Evolutionary conservation across 805 yeast species (phyloP), one percentile per base, ranked within the genome.

Genomic region (Debaryomyces castellii): DNA sequence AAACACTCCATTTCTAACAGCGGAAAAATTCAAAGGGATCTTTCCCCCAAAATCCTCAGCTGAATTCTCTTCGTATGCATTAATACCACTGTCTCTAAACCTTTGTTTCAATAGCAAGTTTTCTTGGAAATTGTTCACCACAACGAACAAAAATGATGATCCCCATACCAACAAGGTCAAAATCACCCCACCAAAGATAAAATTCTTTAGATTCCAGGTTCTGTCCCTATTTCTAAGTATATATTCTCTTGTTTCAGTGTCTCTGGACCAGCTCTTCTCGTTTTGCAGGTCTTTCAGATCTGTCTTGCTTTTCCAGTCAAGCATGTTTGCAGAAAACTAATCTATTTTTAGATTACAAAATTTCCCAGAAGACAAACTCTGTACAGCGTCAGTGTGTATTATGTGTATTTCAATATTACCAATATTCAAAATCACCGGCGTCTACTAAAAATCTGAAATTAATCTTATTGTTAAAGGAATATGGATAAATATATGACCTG

Each of bases 1-100:
- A 53, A 86, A 86, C 3, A 77, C 71, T 1, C 81, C 81, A 41
- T 78, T 77, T 51, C 92, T 74, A 2, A 64, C 64, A 8, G 57
- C 58, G 3, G 60, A 48, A 27, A 66, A 59, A 39, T 64, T 60
- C 38, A 72, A 52, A 14, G 63, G 65, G 8, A 49, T 47, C 46
- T 61, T 63, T 1, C 63, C 65, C 11, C 50, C 50, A 28, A 21
- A 39, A 16, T 39, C 34, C 20, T 30, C 20, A 14, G 18, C 20
- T 9, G 33, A n/a, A 30, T n/a, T n/a, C 3, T 5, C 4, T n/a
- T 30, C 17, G 7, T 30, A 4, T 30, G 7, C 33, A 28, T 12
- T 12, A 6, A 6, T 3, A 20, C 7, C 14, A 30, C 8, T n/a
- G 5, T 10, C 33, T 7, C 14, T 28, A 28, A 28, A 28, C 4